Conservation (phyloP, 768 basidiomycete species). For the Collybia sordida region DNA sequence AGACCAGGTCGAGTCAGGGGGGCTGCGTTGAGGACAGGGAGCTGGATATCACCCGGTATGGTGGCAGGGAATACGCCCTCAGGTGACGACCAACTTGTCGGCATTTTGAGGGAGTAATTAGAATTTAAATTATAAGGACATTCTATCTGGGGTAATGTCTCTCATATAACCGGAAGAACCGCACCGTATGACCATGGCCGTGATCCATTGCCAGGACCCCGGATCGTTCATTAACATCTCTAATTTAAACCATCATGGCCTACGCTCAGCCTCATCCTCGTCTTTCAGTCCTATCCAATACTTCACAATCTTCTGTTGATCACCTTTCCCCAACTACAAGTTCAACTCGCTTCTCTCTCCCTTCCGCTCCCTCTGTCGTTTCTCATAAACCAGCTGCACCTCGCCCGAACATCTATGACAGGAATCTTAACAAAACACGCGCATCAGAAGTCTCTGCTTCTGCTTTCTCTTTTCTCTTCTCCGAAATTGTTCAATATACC, state of each 20-base stretch:
- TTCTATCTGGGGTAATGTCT: not conserved
- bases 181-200: not conserved
- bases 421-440: slow-evolving; percentile 85
- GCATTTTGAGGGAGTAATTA: too few species aligned
- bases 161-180: not conserved
- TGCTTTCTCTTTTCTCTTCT: slow-evolving; percentile 89
- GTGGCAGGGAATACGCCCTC: not conserved
- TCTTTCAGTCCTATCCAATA: slow-evolving; percentile 65
- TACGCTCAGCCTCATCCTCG: slow-evolving; percentile 65
- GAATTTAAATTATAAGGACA: too few species aligned
- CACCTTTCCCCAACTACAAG: slow-evolving; percentile 55
- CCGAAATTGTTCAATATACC: slow-evolving; percentile 93
- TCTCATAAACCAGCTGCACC: slow-evolving; percentile 33
- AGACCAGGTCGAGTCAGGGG: not conserved
- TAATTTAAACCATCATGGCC: slow-evolving; percentile 35
- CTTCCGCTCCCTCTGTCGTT: slow-evolving; percentile 48
- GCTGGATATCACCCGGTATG: not conserved
- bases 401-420: slow-evolving; percentile 85
- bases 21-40: not conserved
- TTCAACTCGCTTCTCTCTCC: slow-evolving; percentile 72
- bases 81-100: not conserved
- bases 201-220: too few species aligned
- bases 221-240: too few species aligned
- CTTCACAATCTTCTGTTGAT: slow-evolving; percentile 53
- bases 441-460: slow-evolving; percentile 79